Conservation (phyloP, 192 early-diverging fungal species). For the Rhizophagus clarus region DNA sequence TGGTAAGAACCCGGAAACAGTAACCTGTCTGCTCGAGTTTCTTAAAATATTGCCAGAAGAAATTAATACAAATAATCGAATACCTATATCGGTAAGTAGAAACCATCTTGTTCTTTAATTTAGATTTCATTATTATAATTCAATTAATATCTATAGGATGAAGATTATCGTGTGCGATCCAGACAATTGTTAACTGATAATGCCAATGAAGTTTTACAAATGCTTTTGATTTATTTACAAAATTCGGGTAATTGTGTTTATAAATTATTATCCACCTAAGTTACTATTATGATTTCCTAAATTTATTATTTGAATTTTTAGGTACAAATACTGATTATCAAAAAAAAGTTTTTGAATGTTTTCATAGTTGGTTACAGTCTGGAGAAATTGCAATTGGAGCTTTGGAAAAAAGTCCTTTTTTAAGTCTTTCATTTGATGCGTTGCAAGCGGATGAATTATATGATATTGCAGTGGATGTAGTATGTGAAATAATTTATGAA, state of each 20-base stretch:
- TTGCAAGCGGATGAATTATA: conserved; percentile 72
- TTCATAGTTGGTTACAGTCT: conserved; percentile 82
- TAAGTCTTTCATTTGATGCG: conserved; percentile 73
- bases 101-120: neutral
- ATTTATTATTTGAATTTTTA: conserved; percentile 18
- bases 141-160: conserved; percentile 45
- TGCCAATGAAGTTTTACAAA: conserved; percentile 66
- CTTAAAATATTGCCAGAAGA: conserved; percentile 89
- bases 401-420: conserved; percentile 65
- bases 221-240: conserved; percentile 73
- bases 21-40: conserved; percentile 76
- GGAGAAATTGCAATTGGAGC: conserved; percentile 73
- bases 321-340: conserved; percentile 61
- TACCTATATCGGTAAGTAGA: conserved; percentile 61
- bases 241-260: conserved; percentile 48
- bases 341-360: conserved; percentile 67
- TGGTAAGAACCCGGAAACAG: conserved; percentile 60
- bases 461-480: conserved; percentile 83
- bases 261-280: neutral
- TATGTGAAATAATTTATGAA: conserved; percentile 79
- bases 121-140: neutral
- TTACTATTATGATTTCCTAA: neutral
- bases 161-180: conserved; percentile 60
- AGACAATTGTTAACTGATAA: conserved; percentile 65
- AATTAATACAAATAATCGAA: conserved; percentile 63